A percentile compares a stretch with the other conserved stretches of the same genome.
These are phyloP conservation scores for Ceratocystis smalleyi DNA, from an alignment of 2,329 filamentous ascomycete genomes.

Conservation along the genomic window DNA sequence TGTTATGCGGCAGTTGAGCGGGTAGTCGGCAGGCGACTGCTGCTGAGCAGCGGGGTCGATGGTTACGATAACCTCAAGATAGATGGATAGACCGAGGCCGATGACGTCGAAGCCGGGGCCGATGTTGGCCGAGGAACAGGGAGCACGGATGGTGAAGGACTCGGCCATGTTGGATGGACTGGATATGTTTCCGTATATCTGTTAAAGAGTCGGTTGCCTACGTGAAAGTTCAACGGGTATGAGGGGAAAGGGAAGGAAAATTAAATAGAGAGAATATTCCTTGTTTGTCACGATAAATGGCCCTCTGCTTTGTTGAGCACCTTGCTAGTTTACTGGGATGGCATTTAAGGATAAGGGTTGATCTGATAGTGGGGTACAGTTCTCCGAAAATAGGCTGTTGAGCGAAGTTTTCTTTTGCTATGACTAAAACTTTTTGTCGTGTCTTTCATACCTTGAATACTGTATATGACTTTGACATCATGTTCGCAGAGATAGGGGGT, in stretches of 20 bases:
- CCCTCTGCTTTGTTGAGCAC: not conserved
- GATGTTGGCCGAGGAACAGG: conserved; percentile 94
- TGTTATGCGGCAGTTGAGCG: conserved; percentile 75
- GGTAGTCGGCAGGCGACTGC: conserved; percentile 32
- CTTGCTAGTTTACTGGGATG: not conserved
- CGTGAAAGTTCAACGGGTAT: not conserved
- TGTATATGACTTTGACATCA: not conserved
- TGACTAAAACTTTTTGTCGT: not conserved
- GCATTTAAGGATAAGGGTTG: not conserved
- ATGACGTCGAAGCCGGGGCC: conserved; percentile 97
- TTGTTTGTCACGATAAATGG: not conserved
- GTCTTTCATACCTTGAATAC: not conserved
- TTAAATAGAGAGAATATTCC: not conserved
- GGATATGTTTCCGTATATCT: not conserved
- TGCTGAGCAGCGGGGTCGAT: conserved; percentile 43
- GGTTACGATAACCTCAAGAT: conserved; percentile 76
- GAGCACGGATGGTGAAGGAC: conserved; percentile 60
- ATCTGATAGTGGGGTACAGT: not conserved
- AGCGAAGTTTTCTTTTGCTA: not conserved
- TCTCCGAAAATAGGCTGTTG: not conserved
- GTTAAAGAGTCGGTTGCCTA: not conserved
- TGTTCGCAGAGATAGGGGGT: not conserved
- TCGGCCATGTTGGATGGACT: conserved; percentile 28
- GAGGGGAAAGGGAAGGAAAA: not conserved
- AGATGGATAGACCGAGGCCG: conserved; percentile 82